Conservation (phyloP, 2,329 filamentous ascomycete genomes). For the Talaromyces sp. region DNA sequence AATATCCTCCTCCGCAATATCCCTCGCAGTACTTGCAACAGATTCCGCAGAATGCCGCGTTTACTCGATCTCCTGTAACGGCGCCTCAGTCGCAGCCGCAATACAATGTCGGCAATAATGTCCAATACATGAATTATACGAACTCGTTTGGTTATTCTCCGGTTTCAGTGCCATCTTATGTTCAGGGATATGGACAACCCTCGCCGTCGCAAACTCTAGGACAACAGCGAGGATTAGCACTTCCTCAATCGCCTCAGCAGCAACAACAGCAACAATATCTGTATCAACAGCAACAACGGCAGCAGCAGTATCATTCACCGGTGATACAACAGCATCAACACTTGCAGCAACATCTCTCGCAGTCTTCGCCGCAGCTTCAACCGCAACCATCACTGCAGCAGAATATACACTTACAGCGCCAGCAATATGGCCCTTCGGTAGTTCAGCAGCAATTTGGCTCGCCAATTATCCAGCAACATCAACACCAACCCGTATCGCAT, state of each 20-base stretch:
- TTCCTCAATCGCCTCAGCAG: slow-evolving; percentile 24
- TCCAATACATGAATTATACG: slow-evolving; percentile 36
- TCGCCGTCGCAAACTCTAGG: slow-evolving; percentile 23
- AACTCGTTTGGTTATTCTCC: slow-evolving; percentile 38
- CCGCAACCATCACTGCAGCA: slow-evolving; percentile 19
- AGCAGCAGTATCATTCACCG: slow-evolving; percentile 6
- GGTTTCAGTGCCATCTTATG: slow-evolving; percentile 35
- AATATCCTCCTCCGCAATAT: slow-evolving; percentile 32
- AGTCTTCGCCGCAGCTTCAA: slow-evolving; percentile 14
- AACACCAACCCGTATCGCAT: slow-evolving; percentile 17
- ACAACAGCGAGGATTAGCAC: slow-evolving; percentile 22
- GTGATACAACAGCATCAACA: slow-evolving; percentile 10
- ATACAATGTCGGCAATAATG: slow-evolving; percentile 34
- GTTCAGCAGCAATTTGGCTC: slow-evolving; percentile 25
- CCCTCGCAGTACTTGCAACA: slow-evolving; percentile 37
- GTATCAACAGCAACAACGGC: slow-evolving; percentile 21
- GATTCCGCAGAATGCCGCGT: slow-evolving; percentile 34
- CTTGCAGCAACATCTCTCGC: slow-evolving; percentile 10
- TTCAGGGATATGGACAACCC: slow-evolving; percentile 33
- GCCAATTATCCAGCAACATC: slow-evolving; percentile 26
- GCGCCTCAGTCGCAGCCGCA: slow-evolving; percentile 27
- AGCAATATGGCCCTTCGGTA: slow-evolving; percentile 11
- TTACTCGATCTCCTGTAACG: slow-evolving; percentile 22
- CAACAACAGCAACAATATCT: slow-evolving; percentile 26
- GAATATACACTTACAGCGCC: slow-evolving; percentile 16